Base-by-base conservation (phyloP, 306 rosid species). In the Glycyrrhiza uralensis region DNA sequence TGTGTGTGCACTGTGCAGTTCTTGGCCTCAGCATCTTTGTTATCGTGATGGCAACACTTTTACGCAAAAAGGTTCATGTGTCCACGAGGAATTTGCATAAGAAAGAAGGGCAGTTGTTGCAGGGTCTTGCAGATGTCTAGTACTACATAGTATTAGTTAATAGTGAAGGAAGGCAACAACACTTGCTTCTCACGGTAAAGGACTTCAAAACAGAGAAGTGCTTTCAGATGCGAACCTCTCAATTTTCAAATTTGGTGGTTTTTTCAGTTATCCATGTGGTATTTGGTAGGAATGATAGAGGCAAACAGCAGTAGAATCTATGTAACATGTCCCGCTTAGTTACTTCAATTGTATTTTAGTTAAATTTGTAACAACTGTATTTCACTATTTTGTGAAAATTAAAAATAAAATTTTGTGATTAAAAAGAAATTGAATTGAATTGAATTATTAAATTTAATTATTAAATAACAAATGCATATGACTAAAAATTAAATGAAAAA, bases 1-100 rank as follows among this genome's bases (percentile, higher is more conserved):
- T 36, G 5, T 46, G 29, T 72, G 57, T 75, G 84, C 85, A 90
- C 23, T 72, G 57, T 75, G 84, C 85, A 90, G 97, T 74, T 56
- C 2, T 83, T 13, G 65, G 83, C 2, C 19, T 72, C 1, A 41
- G 87, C 55, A 55, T 89, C 9, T 28, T 61, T 36, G 36, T 75
- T 33, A 32, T 83, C 0, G 74, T 39, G 77, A 71, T 77, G 54
- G 78, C 66, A 2, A 73, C 79, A 32, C 26, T 77, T 46, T 26
- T 51, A 51, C 66, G 78, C 11, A 51, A 61, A 41, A 88, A 67
- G 81, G 65, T 46, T 7, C 14, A 45, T 54, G 14, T 74, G 28
- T 76, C 76, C 1, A 58, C 17, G 36, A 88, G 57, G 45, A 72
- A 39, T 49, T 52, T 45, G 33, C 0, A 2, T 7, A 50, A 51